Evolutionary conservation across 352 stramenopile genomes (phyloP).

Genomic region (Pythium angustatum): DNA sequence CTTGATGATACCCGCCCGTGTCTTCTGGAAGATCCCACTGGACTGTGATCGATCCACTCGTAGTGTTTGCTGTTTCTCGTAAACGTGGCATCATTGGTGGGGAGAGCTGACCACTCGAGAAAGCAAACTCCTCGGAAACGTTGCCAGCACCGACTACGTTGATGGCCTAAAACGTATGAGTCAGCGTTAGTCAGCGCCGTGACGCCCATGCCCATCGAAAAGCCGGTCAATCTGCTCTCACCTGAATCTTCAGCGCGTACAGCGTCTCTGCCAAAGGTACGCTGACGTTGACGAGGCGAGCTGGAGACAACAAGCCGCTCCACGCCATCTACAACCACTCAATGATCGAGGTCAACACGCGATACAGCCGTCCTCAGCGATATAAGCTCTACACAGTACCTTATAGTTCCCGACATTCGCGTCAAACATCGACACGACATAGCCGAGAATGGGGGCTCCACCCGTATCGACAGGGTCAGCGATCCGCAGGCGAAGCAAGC

Average conservation of each 20-base stretch:
- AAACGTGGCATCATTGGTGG: constrained; percentile 46
- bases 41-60: constrained; percentile 44
- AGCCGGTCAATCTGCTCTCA: constrained; percentile 3
- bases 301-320: constrained; percentile 27
- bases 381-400: constrained; percentile 11
- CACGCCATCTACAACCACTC: constrained; percentile 31
- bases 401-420: constrained; percentile 3
- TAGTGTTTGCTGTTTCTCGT: constrained; percentile 12
- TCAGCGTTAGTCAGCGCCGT: not conserved
- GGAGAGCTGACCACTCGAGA: constrained; percentile 41
- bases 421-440: constrained; percentile 29
- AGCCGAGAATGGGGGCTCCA: constrained; percentile 41
- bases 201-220: too few relatives aligned
- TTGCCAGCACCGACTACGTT: constrained; percentile 44
- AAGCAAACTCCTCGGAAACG: constrained; percentile 32
- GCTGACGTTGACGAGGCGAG: constrained; percentile 35
- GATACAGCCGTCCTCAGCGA: not conserved
- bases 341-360: not conserved
- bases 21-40: constrained; percentile 43
- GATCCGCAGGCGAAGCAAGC: constrained; percentile 43
- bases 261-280: constrained; percentile 36
- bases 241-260: constrained; percentile 40
- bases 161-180: constrained; percentile 29
- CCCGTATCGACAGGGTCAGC: constrained; percentile 39
- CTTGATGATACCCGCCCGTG: constrained; percentile 21